Evolutionary conservation across 2,329 filamentous ascomycete species (phyloP).

Genomic region (Pyrenochaeta sp.): DNA sequence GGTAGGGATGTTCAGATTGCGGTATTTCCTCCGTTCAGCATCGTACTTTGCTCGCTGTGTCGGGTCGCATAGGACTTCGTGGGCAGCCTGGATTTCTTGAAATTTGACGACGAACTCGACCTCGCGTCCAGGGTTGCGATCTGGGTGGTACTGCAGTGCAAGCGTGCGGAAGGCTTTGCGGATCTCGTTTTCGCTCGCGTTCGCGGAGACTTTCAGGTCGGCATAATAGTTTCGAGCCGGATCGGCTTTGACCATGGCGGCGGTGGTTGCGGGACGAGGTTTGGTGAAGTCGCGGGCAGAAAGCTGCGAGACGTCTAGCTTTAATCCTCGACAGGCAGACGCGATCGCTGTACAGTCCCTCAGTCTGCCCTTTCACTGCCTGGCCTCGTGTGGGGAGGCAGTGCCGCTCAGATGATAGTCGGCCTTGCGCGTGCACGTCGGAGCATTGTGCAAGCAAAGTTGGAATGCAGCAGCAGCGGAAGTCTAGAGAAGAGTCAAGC

Average conservation of each 20-base stretch:
- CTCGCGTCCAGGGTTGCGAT: constrained; percentile 86
- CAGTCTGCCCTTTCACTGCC: constrained; percentile 24
- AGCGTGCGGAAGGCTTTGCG: constrained; percentile 88
- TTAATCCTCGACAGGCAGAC: constrained; percentile 26
- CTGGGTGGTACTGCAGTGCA: constrained; percentile 85
- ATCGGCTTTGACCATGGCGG: constrained; percentile 72
- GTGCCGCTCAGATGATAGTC: constrained; percentile 44
- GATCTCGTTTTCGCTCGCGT: constrained; percentile 76
- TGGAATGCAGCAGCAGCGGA: constrained; percentile 10
- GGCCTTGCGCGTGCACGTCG: constrained; percentile 35
- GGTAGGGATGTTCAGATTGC: constrained; percentile 37
- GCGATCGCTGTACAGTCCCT: constrained; percentile 11
- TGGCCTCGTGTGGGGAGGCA: constrained; percentile 34
- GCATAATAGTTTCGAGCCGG: constrained; percentile 81
- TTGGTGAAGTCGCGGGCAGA: not conserved
- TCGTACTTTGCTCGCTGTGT: constrained; percentile 69
- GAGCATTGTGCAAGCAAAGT: constrained; percentile 32
- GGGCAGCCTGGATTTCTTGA: constrained; percentile 84
- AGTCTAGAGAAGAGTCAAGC: constrained; percentile 22
- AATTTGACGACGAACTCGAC: constrained; percentile 82
- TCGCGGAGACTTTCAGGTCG: constrained; percentile 75
- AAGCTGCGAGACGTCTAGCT: not conserved
- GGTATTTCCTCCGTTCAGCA: constrained; percentile 62
- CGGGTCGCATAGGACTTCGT: constrained; percentile 75
- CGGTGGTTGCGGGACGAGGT: constrained; percentile 11